Percentiles rank a stretch among this genome's conserved stretches.
phyloP scores from a whole-genome alignment of 257 asterid species.

The Mitragyna speciosa region DNA sequence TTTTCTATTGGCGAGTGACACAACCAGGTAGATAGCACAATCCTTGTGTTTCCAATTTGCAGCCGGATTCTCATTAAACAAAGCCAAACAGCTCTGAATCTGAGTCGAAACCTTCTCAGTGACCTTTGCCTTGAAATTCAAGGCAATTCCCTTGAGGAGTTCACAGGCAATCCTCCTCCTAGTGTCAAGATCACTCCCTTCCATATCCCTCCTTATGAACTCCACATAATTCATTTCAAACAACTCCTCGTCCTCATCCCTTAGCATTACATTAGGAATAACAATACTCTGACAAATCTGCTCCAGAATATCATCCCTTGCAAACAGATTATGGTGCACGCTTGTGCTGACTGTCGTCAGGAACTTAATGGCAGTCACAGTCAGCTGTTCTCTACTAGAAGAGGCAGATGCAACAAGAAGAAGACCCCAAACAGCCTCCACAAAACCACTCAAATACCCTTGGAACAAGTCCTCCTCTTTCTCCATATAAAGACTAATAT shows the following conservation, averaged over 20 bases:
- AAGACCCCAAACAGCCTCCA: conserved; percentile 88
- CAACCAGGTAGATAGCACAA: conserved; percentile 86
- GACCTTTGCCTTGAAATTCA: conserved; percentile 72
- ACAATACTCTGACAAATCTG: conserved; percentile 81
- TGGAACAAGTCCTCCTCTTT: conserved; percentile 79
- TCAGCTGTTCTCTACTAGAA: conserved; percentile 67
- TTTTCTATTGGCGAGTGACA: conserved; percentile 83
- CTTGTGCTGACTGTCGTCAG: conserved; percentile 78
- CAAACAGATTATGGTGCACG: conserved; percentile 74
- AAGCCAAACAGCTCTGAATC: conserved; percentile 61
- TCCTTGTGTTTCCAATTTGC: conserved; percentile 93
- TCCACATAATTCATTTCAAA: conserved; percentile 90
- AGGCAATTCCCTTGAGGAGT: conserved; percentile 90
- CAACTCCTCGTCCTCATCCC: conserved; percentile 95
- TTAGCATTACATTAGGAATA: conserved; percentile 91
- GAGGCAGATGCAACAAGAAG: conserved; percentile 65
- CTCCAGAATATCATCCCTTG: conserved; percentile 68
- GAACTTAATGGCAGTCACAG: conserved; percentile 87
- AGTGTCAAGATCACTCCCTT: conserved; percentile 94
- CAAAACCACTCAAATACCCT: conserved; percentile 66
- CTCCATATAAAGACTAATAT: conserved; percentile 76
- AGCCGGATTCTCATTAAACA: conserved; percentile 67
- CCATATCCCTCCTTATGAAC: conserved; percentile 94
- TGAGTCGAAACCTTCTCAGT: conserved; percentile 69
- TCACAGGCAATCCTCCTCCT: conserved; percentile 98